Evolutionary conservation across 2,329 filamentous ascomycete species (phyloP), one percentile per base, ranked within the genome.

Genomic region (Dactylellina drechsleri): DNA sequence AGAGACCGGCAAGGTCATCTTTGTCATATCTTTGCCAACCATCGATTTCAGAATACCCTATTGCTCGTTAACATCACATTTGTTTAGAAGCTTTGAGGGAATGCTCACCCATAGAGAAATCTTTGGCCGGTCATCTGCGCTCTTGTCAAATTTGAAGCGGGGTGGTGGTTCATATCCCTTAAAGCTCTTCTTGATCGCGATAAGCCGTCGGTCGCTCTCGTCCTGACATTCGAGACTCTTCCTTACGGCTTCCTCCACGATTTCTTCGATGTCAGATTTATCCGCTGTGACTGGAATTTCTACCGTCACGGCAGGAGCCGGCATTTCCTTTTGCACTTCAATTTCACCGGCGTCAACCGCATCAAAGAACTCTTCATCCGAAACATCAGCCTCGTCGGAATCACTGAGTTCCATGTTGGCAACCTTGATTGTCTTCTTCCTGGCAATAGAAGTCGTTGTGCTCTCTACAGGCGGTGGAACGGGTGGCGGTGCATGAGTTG

Each of bases 11-110:
- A 99, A 84, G 0, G 95, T 98, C 94, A 99, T 99, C 85, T 96
- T 98, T 43, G 95, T 98, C 95, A 99, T 98, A 81, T 99, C 95
- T 82, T 99, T 98, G 77, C 95, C 95, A 82, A 99, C 97, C 95
- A 99, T 98, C 20, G 94, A 98, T 84, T 98, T 99, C 77, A 99
- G 84, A 79, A 99, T 97, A 78, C 91, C 91, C 93, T 97, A 77
- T 47, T 12, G 6, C 1, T n/a, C 43, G n/a, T 47, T 45, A 64
- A 7, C 47, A 56, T 41, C 1, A 6, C 1, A 62, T 28, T 54
- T 43, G 12, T 66, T 15, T 50, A 64, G 82, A 73, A 8, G 13
- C 4, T 47, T 49, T 23, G 56, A 41, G 40, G 6, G 45, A 43
- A 28, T 52, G 84, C 90, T 83, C 87, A 96, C 93, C 95, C 95